phyloP scores from a whole-genome alignment of 176 grass and related monocot species.

The Aegilops longissima region DNA sequence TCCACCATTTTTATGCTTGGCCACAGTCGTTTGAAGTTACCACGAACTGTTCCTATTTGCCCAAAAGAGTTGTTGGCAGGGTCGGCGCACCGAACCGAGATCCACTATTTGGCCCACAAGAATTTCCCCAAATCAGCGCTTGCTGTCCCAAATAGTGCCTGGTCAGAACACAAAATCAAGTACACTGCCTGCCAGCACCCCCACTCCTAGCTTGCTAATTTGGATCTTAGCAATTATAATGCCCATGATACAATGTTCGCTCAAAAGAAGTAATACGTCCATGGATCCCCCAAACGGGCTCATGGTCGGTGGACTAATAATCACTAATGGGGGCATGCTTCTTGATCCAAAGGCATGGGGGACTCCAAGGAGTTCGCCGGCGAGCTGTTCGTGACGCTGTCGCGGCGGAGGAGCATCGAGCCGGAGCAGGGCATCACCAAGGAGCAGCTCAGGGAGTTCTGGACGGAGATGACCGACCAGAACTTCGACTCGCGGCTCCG shows the following conservation, averaged over 20 bases:
- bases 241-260: not conserved
- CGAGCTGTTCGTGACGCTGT: conserved; percentile 81
- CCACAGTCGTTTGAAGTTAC: not conserved
- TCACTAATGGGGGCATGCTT: not conserved
- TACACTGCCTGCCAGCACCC: not conserved
- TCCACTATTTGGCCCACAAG: conserved; percentile 10
- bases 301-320: not conserved
- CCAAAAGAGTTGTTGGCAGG: conserved; percentile 20
- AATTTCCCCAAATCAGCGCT: not conserved
- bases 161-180: not conserved
- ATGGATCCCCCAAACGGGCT: not conserved
- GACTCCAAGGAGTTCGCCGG: conserved; percentile 94
- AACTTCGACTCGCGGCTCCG: conserved; percentile 91
- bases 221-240: not conserved
- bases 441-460: conserved; percentile 88
- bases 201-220: not conserved
- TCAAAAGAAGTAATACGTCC: not conserved
- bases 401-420: conserved; percentile 62
- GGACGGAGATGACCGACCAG: conserved; percentile 97
- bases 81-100: conserved; percentile 13
- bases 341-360: conserved; percentile 69
- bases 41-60: not conserved
- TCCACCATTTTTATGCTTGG: not conserved
- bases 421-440: conserved; percentile 61
- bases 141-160: not conserved